Evolutionary conservation across 176 grass and related monocot species (phyloP), one percentile per base, ranked within the genome.

Genomic region (Oryza meridionalis): DNA sequence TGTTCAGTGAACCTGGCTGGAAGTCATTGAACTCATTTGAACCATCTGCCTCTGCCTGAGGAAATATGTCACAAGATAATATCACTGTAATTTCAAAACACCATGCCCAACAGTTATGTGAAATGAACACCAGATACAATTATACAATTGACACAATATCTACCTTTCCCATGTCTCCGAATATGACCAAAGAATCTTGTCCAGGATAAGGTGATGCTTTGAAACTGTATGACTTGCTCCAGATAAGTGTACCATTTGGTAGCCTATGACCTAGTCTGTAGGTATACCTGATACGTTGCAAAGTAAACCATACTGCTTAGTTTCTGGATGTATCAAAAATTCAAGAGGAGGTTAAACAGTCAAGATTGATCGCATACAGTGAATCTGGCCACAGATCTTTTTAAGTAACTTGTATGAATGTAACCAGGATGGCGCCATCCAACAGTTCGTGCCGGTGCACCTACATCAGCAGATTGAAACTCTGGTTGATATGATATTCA

Each of bases 121-220:
- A 58, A 69, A 78, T 61, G 1, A 46, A 77, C 78, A 26, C 24
- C 59, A 38, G 27, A 67, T 43, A 67, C 14, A 77, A 12, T 69
- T 55, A 67, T 43, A 72, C 14, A 77, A 12, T 65, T 46, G 74
- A n/a, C 75, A 84, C 45, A 65, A 70, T n/a, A 32, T 78, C 12
- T 82, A 98, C 92, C 91, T 98, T 98, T 64, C 90, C 96, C 96
- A 95, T 98, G 47, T 98, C 96, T 65, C 96, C 96, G 76, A 95
- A 93, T 88, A 95, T 95, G 49, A 95, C 45, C 81, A 98, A 69
- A 70, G 93, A 98, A 83, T 93, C 87, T 81, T 95, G 90, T 62
- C 91, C 93, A 51, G 93, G 96, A 70, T 93, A 98, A 77, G 96
- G 92, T 17, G 96, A 93, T 69, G 96, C 93, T 76, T 67, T 88